phyloP scores from a whole-genome alignment of 1,284 basidiomycete genomes.

The Ustilago lituana region DNA sequence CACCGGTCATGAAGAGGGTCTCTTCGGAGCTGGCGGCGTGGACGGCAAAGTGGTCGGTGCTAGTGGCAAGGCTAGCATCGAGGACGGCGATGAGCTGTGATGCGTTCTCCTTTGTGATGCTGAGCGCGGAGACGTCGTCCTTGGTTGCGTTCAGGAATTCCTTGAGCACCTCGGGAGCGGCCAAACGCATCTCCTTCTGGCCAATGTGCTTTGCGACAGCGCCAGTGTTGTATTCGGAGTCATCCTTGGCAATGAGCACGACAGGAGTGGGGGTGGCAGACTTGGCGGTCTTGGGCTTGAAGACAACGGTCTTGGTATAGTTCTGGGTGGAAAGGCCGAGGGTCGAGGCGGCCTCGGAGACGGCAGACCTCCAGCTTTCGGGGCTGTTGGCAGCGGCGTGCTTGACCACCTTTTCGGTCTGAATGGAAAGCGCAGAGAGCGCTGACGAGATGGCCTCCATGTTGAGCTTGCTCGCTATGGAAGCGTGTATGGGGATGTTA shows the following conservation, averaged over 20 bases:
- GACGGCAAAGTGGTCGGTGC: conserved; percentile 54
- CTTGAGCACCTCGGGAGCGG: conserved; percentile 84
- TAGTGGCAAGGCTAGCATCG: conserved; percentile 54
- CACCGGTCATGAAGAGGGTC: conserved; percentile 62
- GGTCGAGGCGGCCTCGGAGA: conserved; percentile 40
- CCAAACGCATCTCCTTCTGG: conserved; percentile 87
- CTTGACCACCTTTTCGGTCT: conserved; percentile 51
- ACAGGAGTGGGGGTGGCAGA: conserved; percentile 83
- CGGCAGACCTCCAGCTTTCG: conserved; percentile 49
- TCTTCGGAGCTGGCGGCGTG: conserved; percentile 59
- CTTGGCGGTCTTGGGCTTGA: conserved; percentile 92
- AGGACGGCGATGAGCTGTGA: conserved; percentile 54
- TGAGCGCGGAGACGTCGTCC: conserved; percentile 73
- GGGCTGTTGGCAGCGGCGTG: conserved; percentile 55
- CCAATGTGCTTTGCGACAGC: conserved; percentile 83
- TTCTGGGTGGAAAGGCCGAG: conserved; percentile 32
- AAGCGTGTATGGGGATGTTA: neutral
- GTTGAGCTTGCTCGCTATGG: neutral
- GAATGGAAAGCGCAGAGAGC: conserved; percentile 53
- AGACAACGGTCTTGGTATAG: conserved; percentile 78
- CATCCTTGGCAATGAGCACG: conserved; percentile 84
- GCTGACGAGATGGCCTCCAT: conserved; percentile 53
- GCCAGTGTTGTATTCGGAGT: conserved; percentile 76
- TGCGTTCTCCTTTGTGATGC: conserved; percentile 56
- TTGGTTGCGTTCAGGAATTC: conserved; percentile 87